A percentile compares a stretch with the other conserved stretches of the same genome.
Evolutionary conservation across 2,329 filamentous ascomycete species (phyloP).

Genomic region (Phialemonium atrogriseum): DNA sequence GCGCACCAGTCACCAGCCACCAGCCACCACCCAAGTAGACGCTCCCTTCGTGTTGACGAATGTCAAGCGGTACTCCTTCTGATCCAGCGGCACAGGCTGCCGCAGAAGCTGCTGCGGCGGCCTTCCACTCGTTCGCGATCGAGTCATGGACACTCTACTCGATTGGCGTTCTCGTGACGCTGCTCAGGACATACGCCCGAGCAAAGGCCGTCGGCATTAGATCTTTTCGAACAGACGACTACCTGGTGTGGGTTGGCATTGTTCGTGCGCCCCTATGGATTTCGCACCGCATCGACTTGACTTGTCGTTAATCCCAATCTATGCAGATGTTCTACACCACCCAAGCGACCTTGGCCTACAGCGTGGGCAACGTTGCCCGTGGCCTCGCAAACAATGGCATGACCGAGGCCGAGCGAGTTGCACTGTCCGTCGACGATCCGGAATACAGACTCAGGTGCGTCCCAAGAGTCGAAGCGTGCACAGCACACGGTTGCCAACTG

Average conservation of each 20-base stretch:
- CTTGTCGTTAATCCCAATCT: neutral
- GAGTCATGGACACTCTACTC: conserved; percentile 26
- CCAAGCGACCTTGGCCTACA: conserved; percentile 39
- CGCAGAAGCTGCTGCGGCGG: conserved; percentile 14
- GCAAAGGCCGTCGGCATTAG: conserved; percentile 21
- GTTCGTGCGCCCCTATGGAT: conserved; percentile 15
- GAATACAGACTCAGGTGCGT: conserved; percentile 28
- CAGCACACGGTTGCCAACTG: too few relatives aligned
- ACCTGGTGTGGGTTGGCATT: conserved; percentile 24
- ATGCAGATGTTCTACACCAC: conserved; percentile 38
- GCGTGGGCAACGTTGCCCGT: conserved; percentile 35
- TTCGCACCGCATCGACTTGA: conserved; percentile 10
- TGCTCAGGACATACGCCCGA: conserved; percentile 26
- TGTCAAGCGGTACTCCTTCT: too few relatives aligned
- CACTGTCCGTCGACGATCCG: conserved; percentile 29
- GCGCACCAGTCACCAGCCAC: too few relatives aligned
- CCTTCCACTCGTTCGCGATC: conserved; percentile 20
- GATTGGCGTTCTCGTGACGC: conserved; percentile 23
- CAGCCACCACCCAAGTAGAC: too few relatives aligned
- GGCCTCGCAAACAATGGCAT: conserved; percentile 48
- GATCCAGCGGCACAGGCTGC: conserved; percentile 6
- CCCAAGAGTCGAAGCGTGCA: too few relatives aligned
- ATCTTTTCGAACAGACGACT: conserved; percentile 25
- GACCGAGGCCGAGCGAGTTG: conserved; percentile 37
- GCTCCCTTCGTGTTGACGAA: too few relatives aligned